Evolutionary conservation across 805 yeast species (phyloP), one percentile per base, ranked within the genome.

Genomic region (Kuraishia molischiana): DNA sequence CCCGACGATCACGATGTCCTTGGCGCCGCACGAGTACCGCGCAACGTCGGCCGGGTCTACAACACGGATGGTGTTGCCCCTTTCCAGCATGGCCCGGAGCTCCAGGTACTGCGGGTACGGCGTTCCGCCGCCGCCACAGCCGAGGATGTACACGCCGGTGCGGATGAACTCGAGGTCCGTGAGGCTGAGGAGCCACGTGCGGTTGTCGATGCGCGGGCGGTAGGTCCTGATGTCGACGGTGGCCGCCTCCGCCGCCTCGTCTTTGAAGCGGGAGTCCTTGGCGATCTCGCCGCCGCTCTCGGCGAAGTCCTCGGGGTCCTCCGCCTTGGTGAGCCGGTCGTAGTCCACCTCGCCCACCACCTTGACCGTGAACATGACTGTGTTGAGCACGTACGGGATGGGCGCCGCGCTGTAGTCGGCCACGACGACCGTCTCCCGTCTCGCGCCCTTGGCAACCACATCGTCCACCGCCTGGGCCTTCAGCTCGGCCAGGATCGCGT

Each of bases 121-220:
- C 36, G 59, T 59, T 30, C 75, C 74, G 22, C 75, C 75, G 11
- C 75, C 75, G 2, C 74, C 75, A 48, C 69, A 64, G 5, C 74
- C 75, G 4, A 69, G 54, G 38, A 69, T 65, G 44, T 68, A 69
- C 21, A 63, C 52, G 11, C 74, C 76, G 36, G 64, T 58, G 22
- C 62, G 48, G 11, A 69, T 43, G 41, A 58, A 59, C 29, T 67
- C 72, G 34, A 54, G 43, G 48, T 69, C 74, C 3, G 50, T 51
- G 40, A 58, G 69, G 3, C 63, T 51, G 15, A 67, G 38, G 4
- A 54, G 32, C 72, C 72, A 67, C 24, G 60, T 43, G 4, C 10
- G 8, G 6, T 39, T 29, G 36, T 44, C 51, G 24, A 60, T 46
- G 3, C 31, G 22, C 1, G 72, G 71, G 28, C 29, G 48, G 45